Evolutionary conservation across 1,284 basidiomycete genomes (phyloP).

Genomic region (Cystobasidium slooffiae): DNA sequence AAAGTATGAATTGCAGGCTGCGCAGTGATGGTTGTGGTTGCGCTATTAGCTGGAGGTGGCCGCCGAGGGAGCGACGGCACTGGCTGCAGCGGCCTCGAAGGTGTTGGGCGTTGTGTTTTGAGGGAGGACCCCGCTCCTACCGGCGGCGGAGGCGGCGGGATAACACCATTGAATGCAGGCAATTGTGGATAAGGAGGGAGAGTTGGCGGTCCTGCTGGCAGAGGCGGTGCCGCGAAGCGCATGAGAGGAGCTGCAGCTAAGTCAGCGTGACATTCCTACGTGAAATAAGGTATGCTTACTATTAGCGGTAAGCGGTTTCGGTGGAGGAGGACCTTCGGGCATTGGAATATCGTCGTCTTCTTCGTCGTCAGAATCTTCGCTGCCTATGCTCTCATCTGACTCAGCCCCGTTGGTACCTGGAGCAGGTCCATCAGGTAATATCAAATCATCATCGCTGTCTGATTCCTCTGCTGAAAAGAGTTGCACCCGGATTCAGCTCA

Average conservation of each 20-base stretch:
- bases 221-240: slow-evolving; percentile 33
- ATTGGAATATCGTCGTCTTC: slow-evolving; percentile 50
- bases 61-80: slow-evolving; percentile 46
- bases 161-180: slow-evolving; percentile 41
- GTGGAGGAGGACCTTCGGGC: slow-evolving; percentile 46
- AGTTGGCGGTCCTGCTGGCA: slow-evolving; percentile 45
- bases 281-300: background rate
- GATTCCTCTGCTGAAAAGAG: slow-evolving; percentile 13
- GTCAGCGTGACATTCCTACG: background rate
- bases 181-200: slow-evolving; percentile 30
- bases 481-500: background rate
- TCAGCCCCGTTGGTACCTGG: slow-evolving; percentile 46
- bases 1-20: slow-evolving; percentile 43
- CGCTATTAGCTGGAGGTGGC: slow-evolving; percentile 27
- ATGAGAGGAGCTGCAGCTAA: background rate
- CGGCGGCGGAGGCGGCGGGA: slow-evolving; percentile 49
- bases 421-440: slow-evolving; percentile 66
- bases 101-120: slow-evolving; percentile 12
- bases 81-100: slow-evolving; percentile 34
- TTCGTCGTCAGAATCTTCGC: slow-evolving; percentile 57
- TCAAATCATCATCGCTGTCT: slow-evolving; percentile 63
- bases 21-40: slow-evolving; percentile 21
- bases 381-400: slow-evolving; percentile 38
- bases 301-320: background rate
- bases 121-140: slow-evolving; percentile 26